These are phyloP conservation scores for Pisolithus albus DNA, from an alignment of 768 basidiomycete species.

Conservation along the genomic window DNA sequence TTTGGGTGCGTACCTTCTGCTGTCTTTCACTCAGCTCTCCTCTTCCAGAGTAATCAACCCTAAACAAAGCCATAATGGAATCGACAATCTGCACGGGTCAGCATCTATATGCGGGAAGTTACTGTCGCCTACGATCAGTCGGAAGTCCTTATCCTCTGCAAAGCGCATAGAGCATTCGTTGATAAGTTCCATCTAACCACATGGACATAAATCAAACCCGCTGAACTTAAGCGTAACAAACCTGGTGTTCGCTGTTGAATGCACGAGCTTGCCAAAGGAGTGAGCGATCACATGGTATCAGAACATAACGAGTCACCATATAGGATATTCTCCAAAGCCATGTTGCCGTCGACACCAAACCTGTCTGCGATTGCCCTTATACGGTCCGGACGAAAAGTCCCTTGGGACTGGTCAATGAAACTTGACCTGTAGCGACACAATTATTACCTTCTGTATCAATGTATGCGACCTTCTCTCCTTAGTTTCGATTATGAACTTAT, in stretches of 20 bases:
- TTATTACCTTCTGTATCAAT: conserved; percentile 76
- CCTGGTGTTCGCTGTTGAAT: conserved; percentile 90
- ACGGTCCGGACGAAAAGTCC: conserved; percentile 93
- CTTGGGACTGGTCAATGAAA: conserved; percentile 32
- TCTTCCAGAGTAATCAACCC: conserved; percentile 88
- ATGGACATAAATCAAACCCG: conserved; percentile 2
- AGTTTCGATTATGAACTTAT: not conserved
- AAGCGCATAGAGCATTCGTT: conserved; percentile 84
- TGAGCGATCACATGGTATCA: conserved; percentile 4
- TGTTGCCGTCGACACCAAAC: conserved; percentile 85
- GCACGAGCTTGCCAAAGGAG: conserved; percentile 57
- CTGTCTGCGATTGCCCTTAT: conserved; percentile 87
- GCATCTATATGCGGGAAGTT: not conserved
- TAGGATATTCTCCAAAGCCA: conserved; percentile 87
- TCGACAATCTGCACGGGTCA: conserved; percentile 68
- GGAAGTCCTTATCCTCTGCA: conserved; percentile 83
- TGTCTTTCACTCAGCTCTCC: conserved; percentile 93
- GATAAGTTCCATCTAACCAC: conserved; percentile 72
- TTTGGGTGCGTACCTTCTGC: conserved; percentile 55
- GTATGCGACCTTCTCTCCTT: conserved; percentile 63
- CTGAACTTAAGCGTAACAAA: conserved; percentile 19
- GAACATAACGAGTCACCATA: conserved; percentile 48
- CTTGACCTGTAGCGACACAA: not conserved
- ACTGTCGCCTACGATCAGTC: conserved; percentile 47
- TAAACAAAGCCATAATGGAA: conserved; percentile 95